Base-by-base conservation (phyloP, 257 asterid species). In the Primulina eburnea region DNA sequence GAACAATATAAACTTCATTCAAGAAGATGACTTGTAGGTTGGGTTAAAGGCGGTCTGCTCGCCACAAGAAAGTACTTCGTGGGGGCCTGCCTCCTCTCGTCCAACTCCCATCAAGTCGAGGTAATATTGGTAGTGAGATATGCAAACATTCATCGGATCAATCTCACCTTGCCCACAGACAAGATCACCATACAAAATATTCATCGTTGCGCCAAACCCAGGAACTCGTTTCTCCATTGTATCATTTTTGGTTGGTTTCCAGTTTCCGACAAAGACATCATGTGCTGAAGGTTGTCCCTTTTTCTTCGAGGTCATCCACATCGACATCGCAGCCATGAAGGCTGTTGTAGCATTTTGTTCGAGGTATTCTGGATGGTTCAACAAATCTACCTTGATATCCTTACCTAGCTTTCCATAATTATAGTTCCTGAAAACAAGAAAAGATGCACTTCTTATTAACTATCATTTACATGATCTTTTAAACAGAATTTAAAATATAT, bases 311-410 rank as follows among this genome's bases (percentile, higher is more conserved):
- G 88, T 80, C 96, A 89, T 89, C 99, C 99, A 93, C 75, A 70
- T 69, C 81, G 80, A 85, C 0, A 93, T 93, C n/a, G 96, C 96
- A 18, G 95, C 89, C 69, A 82, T 90, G 87, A 89, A 93, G n/a
- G 96, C 96, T 62, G 87, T 71, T 35, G 99, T 93, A 4, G 99
- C 97, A 20, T 93, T 93, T 70, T 93, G 96, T 71, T 93, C 99
- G 5, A 93, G 68, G 86, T 86, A 85, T 72, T 93, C 98, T 0
- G 97, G 99, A 79, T 93, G 99, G 88, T 77, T 83, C 85, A 93
- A 65, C 76, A 93, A 62, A 71, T 93, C 99, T 34, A 62, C 75
- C 81, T 89, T 86, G 0, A 93, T 67, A 77, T 80, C 96, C 73
- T 86, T 87, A 12, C 96, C 99, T 16, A 74, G 66, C 28, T 58